A percentile compares a stretch with the other conserved stretches of the same genome.
Evolutionary conservation across 1,139 yeast species (phyloP).

Genomic region (Yamadazyma mexicana): DNA sequence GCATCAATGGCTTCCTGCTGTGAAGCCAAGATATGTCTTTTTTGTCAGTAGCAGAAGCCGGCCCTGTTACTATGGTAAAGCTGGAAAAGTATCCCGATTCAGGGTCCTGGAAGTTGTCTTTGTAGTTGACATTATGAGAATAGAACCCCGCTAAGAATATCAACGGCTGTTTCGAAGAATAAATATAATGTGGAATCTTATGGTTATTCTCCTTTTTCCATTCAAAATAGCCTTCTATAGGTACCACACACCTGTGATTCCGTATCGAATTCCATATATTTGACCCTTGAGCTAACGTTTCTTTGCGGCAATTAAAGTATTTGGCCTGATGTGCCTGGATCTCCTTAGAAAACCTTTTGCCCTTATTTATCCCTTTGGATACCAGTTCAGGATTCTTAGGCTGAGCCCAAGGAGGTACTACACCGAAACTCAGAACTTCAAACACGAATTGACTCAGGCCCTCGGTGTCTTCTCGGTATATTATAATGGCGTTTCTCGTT

Average conservation of each 20-base stretch:
- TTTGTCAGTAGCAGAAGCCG: slow-evolving; percentile 49
- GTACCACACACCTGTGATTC: slow-evolving; percentile 62
- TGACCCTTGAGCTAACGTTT: slow-evolving; percentile 44
- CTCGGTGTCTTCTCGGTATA: slow-evolving; percentile 19
- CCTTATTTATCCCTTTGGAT: slow-evolving; percentile 18
- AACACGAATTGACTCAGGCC: slow-evolving; percentile 20
- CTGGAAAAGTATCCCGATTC: slow-evolving; percentile 38
- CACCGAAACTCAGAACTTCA: slow-evolving; percentile 45
- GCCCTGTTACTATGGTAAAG: slow-evolving; percentile 73
- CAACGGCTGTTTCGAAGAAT: slow-evolving; percentile 49
- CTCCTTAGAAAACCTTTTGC: slow-evolving; percentile 28
- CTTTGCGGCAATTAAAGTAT: slow-evolving; percentile 65
- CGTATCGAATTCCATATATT: slow-evolving; percentile 53
- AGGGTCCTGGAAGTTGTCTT: slow-evolving; percentile 22
- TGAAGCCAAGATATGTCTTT: slow-evolving; percentile 69
- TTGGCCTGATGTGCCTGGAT: slow-evolving; percentile 29
- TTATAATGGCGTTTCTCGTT: slow-evolving; percentile 35
- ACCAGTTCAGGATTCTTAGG: slow-evolving; percentile 32
- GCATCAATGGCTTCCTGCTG: slow-evolving; percentile 70
- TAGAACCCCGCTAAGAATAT: slow-evolving; percentile 75
- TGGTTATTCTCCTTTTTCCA: slow-evolving; percentile 52
- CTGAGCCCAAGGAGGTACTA: slow-evolving; percentile 44
- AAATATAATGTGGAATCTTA: slow-evolving; percentile 66
- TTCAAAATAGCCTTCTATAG: slow-evolving; percentile 83
- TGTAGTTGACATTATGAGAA: slow-evolving; percentile 43